Evolutionary conservation across 2,329 filamentous ascomycete genomes (phyloP).

Genomic region (Salinomyces thailandicus): DNA sequence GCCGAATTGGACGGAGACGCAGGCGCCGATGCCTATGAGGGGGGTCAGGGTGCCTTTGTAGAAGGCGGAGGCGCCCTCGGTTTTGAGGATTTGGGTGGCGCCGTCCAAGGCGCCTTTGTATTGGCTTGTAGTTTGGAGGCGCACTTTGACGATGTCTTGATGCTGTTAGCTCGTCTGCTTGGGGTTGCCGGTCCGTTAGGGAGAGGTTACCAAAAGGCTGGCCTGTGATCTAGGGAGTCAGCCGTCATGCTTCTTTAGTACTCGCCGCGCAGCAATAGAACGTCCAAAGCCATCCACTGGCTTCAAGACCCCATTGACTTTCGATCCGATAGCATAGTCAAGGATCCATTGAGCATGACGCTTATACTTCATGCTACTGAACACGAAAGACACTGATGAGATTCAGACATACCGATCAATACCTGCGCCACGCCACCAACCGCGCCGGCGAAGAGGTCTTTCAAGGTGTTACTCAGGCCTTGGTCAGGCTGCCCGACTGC

Average conservation of each 20-base stretch:
- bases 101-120: constrained; percentile 73
- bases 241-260: too few relatives aligned
- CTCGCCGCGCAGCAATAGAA: too few relatives aligned
- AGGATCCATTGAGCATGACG: too few relatives aligned
- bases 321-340: too few relatives aligned
- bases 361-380: too few relatives aligned
- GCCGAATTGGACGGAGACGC: constrained; percentile 92
- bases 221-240: constrained; percentile 33
- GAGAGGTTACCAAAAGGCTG: constrained; percentile 51
- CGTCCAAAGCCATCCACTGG: too few relatives aligned
- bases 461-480: constrained; percentile 42
- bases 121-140: constrained; percentile 76
- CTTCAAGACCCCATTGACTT: too few relatives aligned
- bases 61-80: constrained; percentile 83
- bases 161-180: too few relatives aligned
- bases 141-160: constrained; percentile 90
- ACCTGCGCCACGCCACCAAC: constrained; percentile 91
- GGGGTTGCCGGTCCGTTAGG: not conserved
- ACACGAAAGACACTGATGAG: too few relatives aligned
- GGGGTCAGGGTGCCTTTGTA: constrained; percentile 97
- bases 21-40: constrained; percentile 89
- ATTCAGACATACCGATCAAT: constrained; percentile 65
- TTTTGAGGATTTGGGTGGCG: constrained; percentile 71
- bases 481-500: not conserved
- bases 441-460: constrained; percentile 86